These are phyloP conservation scores for Trichocladium antarcticum DNA, from an alignment of 495 filamentous ascomycete genomes.

Conservation along the genomic window DNA sequence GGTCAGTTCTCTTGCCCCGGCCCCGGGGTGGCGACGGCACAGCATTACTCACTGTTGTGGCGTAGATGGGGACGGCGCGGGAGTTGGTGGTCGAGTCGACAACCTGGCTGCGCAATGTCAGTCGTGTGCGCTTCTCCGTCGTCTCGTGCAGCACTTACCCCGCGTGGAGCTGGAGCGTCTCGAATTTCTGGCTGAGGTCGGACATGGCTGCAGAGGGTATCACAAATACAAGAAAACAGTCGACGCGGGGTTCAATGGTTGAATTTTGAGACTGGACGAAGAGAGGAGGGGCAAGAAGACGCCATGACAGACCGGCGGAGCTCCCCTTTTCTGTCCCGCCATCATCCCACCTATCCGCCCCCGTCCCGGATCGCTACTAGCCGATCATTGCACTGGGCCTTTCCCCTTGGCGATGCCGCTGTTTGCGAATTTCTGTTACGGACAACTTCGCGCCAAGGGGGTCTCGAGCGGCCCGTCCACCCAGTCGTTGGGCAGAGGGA, in stretches of 20 bases:
- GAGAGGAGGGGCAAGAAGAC: neutral
- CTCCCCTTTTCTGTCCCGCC: neutral
- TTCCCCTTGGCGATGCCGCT: neutral
- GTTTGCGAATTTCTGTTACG: conserved; percentile 8
- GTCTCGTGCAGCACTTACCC: conserved; percentile 46
- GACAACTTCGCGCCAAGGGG: neutral
- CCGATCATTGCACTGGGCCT: neutral
- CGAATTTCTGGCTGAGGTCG: conserved; percentile 51
- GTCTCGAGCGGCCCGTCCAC: neutral
- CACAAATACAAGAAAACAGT: conserved; percentile 4
- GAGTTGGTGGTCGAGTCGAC: conserved; percentile 80
- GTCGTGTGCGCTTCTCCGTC: conserved; percentile 2
- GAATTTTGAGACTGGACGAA: neutral
- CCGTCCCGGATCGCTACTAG: neutral
- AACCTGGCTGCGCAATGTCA: conserved; percentile 50
- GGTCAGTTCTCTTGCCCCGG: conserved; percentile 6
- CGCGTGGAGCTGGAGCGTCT: conserved; percentile 94
- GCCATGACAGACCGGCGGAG: neutral
- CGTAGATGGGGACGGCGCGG: conserved; percentile 92
- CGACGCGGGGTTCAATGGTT: neutral
- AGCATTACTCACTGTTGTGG: conserved; percentile 55
- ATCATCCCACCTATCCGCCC: no score
- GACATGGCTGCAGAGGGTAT: conserved; percentile 21
- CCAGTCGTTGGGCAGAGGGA: conserved; percentile 11
- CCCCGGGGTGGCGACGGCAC: neutral